Conservation (phyloP, 495 filamentous ascomycete species). For the Hamigera avellanea region DNA sequence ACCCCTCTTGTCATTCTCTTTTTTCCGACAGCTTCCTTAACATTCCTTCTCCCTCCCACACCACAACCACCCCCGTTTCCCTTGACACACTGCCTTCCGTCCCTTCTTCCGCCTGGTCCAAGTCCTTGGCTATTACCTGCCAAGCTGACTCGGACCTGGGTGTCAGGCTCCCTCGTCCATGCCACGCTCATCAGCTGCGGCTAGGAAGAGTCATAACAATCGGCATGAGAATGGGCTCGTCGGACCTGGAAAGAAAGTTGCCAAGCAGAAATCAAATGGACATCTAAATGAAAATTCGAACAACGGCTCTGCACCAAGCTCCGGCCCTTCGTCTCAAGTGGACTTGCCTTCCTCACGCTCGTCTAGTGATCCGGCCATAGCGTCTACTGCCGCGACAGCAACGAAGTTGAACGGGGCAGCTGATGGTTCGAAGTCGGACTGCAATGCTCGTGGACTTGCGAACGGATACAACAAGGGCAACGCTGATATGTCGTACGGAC, state of each 20-base stretch:
- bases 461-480: conserved; percentile 30
- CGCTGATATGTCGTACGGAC: conserved; percentile 29
- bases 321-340: conserved; percentile 31
- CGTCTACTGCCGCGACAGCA: conserved; percentile 28
- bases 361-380: conserved; percentile 26
- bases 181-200: conserved; percentile 65
- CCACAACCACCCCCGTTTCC: background rate
- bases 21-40: conserved; percentile 8
- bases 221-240: conserved; percentile 82
- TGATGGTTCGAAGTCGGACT: conserved; percentile 24
- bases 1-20: conserved; percentile 8
- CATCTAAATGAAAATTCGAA: conserved; percentile 44
- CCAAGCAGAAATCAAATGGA: conserved; percentile 52
- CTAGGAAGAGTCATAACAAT: conserved; percentile 50
- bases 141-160: conserved; percentile 43
- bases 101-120: conserved; percentile 31
- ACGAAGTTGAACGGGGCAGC: conserved; percentile 15
- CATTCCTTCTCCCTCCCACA: background rate
- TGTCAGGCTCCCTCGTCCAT: conserved; percentile 43
- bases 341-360: conserved; percentile 32
- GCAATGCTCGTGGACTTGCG: conserved; percentile 23
- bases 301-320: conserved; percentile 33
- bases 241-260: conserved; percentile 72
- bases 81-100: conserved; percentile 4
- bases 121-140: conserved; percentile 40